These are phyloP conservation scores for Grammothele lineata DNA, from an alignment of 768 basidiomycete genomes.

Conservation along the genomic window DNA sequence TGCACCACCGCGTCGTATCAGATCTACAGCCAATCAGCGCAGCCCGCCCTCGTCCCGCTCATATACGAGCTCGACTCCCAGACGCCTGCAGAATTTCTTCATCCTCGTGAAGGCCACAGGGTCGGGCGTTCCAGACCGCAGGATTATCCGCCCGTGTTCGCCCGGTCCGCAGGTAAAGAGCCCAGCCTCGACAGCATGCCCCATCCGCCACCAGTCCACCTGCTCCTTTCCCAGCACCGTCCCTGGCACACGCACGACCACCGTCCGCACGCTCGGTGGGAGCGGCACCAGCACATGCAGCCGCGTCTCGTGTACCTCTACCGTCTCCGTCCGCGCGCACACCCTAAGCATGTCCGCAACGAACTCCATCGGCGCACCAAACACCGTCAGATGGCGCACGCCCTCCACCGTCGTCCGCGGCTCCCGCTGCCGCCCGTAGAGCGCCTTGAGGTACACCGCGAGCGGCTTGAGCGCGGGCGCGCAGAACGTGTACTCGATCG, in stretches of 20 bases:
- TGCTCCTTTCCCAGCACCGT: constrained; percentile 2
- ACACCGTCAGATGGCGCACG: constrained; percentile 17
- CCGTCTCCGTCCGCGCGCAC: constrained; percentile 13
- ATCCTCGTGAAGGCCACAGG: constrained; percentile 3
- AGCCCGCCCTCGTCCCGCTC: constrained; percentile 7
- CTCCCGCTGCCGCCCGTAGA: constrained; percentile 8
- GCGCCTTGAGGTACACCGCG: constrained; percentile 18
- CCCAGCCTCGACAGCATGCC: constrained; percentile 8
- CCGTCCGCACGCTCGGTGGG: constrained; percentile 13
- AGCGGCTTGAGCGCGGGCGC: constrained; percentile 19
- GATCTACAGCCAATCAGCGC: too few relatives aligned
- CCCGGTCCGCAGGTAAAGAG: constrained; percentile 5
- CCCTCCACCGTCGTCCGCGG: constrained; percentile 35
- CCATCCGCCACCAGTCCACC: constrained; percentile 13
- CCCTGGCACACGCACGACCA: constrained; percentile 6
- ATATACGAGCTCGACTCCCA: constrained; percentile 7
- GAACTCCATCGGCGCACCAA: constrained; percentile 12
- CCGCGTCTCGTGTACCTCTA: constrained; percentile 8
- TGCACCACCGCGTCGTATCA: too few relatives aligned
- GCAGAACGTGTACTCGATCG: constrained; percentile 29
- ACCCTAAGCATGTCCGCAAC: constrained; percentile 12
- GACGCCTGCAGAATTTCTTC: constrained; percentile 4
- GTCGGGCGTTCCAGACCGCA: constrained; percentile 14
- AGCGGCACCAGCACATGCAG: constrained; percentile 10
- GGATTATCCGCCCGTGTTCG: constrained; percentile 2